Base-by-base conservation (phyloP, 306 rosid genomes). In the Castanea sativa region DNA sequence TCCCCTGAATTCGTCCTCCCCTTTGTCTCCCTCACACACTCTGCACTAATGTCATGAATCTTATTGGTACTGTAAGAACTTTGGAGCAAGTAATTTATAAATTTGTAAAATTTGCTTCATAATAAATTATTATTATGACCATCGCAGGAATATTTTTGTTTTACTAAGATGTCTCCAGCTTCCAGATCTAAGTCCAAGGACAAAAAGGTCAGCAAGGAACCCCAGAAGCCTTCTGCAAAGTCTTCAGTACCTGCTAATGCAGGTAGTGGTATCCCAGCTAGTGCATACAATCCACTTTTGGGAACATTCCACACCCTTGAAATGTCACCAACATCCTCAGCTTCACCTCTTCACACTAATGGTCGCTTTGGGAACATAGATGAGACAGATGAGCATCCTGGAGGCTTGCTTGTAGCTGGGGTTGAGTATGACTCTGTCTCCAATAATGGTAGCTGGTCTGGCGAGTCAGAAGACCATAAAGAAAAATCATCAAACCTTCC, bases 381-480 rank as follows among this genome's bases (percentile, higher is more conserved):
- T 64, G 99, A 91, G 77, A 88, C 94, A 70, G 99, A 95, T 77
- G 98, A 92, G 71, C 97, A 90, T 71, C 86, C 97, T 41, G 97
- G 85, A 52, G 89, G 84, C 80, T 86, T 88, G 4, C 75, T 77
- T 68, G 86, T 85, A 45, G 73, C 96, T 20, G 88, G 88, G 75
- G 67, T 57, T 61, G 99, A 96, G 90, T 91, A 89, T 86, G 99
- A 96, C 90, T 88, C 98, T 80, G 91, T 93, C 87, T 96, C 99
- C 30, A 96, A 93, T 67, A 96, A 89, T 78, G 99, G 89, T 80
- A 96, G 99, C 88, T 96, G 98, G 91, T 96, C 98, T 60, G 98
- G 99, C 59, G 99, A 96, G 87, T 96, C 99, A 1, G 99, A 93
- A 80, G 98, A 92, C 75, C 98, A 91, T 74, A 96, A 91, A 86